A percentile compares a stretch with the other conserved stretches of the same genome.
These are phyloP conservation scores for Beauveria medogensis DNA, from an alignment of 2,329 filamentous ascomycete genomes.

Conservation along the genomic window DNA sequence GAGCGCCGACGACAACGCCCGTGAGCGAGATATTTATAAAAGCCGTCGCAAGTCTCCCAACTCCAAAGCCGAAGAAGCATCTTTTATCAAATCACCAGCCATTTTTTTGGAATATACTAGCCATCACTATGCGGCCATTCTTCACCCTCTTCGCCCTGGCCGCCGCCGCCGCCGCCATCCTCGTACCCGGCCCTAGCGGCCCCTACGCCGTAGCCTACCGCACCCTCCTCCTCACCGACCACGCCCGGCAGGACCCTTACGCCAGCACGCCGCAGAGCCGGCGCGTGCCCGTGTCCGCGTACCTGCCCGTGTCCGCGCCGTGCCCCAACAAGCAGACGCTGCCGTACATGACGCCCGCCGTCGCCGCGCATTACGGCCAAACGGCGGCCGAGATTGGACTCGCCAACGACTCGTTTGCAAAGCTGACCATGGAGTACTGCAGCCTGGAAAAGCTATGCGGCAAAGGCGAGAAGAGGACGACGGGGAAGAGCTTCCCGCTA, in stretches of 20 bases:
- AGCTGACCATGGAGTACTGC: conserved; percentile 21
- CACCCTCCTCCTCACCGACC: conserved; percentile 22
- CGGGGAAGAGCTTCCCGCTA: conserved; percentile 18
- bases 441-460: conserved; percentile 10
- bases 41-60: background rate
- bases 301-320: background rate
- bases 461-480: background rate
- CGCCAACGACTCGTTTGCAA: conserved; percentile 22
- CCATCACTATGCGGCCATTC: conserved; percentile 15
- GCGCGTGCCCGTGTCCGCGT: conserved; percentile 15
- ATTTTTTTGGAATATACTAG: background rate
- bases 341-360: conserved; percentile 27
- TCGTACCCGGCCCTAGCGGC: conserved; percentile 22
- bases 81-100: background rate
- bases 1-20: too few relatives aligned
- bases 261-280: conserved; percentile 19
- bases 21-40: too few relatives aligned
- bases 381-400: conserved; percentile 21
- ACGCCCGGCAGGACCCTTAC: conserved; percentile 23
- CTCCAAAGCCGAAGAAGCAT: background rate
- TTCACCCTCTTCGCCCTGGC: conserved; percentile 14
- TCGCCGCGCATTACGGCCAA: conserved; percentile 22
- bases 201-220: conserved; percentile 22
- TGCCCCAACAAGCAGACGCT: conserved; percentile 15
- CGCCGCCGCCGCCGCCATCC: conserved; percentile 16